Conservation (phyloP, 2,329 filamentous ascomycete species). For the Colletotrichum agaves region DNA sequence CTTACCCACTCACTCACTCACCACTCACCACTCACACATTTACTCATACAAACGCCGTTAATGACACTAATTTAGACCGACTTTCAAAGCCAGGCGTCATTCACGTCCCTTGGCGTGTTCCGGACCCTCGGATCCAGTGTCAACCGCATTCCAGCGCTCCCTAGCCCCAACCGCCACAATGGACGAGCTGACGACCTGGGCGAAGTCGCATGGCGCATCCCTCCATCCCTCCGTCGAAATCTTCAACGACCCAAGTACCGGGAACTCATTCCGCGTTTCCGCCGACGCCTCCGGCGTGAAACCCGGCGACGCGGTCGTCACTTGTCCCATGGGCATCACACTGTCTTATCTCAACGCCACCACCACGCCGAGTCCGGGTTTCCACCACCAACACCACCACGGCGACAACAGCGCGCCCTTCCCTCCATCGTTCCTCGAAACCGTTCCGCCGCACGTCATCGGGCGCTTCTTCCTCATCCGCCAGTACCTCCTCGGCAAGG, state of each 20-base stretch:
- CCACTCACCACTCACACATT: background rate
- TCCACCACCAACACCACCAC: slow-evolving; percentile 8
- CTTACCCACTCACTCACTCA: background rate
- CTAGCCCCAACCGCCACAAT: slow-evolving; percentile 1
- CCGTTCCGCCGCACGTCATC: slow-evolving; percentile 66
- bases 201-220: slow-evolving; percentile 54
- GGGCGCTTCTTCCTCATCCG: slow-evolving; percentile 76
- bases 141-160: background rate
- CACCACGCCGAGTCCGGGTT: slow-evolving; percentile 41
- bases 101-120: background rate
- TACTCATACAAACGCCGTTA: background rate
- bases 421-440: slow-evolving; percentile 59
- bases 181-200: slow-evolving; percentile 59
- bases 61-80: background rate
- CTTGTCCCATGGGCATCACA: slow-evolving; percentile 62
- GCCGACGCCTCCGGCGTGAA: slow-evolving; percentile 44
- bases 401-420: slow-evolving; percentile 49
- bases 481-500: slow-evolving; percentile 67
- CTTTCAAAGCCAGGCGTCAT: background rate
- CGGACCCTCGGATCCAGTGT: background rate
- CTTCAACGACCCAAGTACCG: slow-evolving; percentile 60
- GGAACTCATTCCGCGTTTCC: slow-evolving; percentile 65
- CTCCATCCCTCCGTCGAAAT: slow-evolving; percentile 65
- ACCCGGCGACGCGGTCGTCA: slow-evolving; percentile 58
- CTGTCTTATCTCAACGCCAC: slow-evolving; percentile 70